Evolutionary conservation across 768 basidiomycete species (phyloP).

Genomic region (Tricholoma terreum): DNA sequence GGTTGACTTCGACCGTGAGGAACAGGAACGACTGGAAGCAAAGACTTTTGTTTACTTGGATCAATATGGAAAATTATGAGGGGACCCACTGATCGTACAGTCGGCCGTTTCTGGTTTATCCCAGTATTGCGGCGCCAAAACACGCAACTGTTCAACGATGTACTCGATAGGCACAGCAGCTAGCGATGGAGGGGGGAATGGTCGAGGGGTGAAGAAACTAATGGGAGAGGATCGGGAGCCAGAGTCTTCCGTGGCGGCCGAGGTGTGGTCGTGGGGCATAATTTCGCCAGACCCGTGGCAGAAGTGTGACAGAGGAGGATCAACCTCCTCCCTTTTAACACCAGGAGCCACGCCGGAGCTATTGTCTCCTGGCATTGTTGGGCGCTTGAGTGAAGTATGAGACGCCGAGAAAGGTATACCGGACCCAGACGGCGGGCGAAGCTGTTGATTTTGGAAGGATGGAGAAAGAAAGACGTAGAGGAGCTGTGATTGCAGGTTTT

Average conservation of each 20-base stretch:
- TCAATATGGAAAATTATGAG: not conserved
- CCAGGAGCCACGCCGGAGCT: conserved; percentile 19
- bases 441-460: conserved; percentile 14
- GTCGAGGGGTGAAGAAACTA: conserved; percentile 49
- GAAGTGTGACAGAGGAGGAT: conserved; percentile 28
- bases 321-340: conserved; percentile 29
- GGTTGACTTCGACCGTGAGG: conserved; percentile 39
- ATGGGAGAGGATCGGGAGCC: conserved; percentile 23
- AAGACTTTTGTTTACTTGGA: conserved; percentile 4
- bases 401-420: conserved; percentile 28
- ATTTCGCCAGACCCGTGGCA: conserved; percentile 42
- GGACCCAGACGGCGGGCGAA: conserved; percentile 25
- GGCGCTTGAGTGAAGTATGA: conserved; percentile 13
- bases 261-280: conserved; percentile 22
- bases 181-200: conserved; percentile 63
- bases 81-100: conserved; percentile 66
- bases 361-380: conserved; percentile 31
- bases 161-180: conserved; percentile 68
- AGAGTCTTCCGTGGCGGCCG: conserved; percentile 28
- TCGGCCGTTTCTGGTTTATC: conserved; percentile 72
- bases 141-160: conserved; percentile 66
- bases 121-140: conserved; percentile 68
- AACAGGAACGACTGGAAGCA: conserved; percentile 46
- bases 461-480: conserved; percentile 10
- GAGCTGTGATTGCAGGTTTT: not conserved